phyloP scores from a whole-genome alignment of 2,329 filamentous ascomycete genomes.

The Purpureocillium lavendulum region DNA sequence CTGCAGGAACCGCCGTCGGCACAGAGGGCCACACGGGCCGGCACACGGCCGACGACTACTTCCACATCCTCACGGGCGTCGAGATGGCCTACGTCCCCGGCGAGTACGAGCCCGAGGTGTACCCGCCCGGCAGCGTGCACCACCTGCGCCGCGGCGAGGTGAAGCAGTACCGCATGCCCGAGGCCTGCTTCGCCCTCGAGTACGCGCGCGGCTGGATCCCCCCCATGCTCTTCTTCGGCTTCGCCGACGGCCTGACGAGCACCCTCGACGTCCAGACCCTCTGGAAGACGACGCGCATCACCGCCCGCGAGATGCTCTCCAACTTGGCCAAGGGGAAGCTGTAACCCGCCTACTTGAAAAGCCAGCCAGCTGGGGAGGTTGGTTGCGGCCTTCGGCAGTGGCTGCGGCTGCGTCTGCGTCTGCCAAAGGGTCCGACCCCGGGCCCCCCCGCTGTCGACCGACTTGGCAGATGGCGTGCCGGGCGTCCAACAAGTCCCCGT shows the following conservation, averaged over 20 bases:
- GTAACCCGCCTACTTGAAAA: too few species aligned
- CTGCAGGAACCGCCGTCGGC: slow-evolving; percentile 58
- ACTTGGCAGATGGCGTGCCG: too few species aligned
- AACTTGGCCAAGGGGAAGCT: slow-evolving; percentile 68
- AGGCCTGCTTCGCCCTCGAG: slow-evolving; percentile 71
- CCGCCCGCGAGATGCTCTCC: slow-evolving; percentile 64
- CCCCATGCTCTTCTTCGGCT: slow-evolving; percentile 85
- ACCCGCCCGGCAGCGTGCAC: slow-evolving; percentile 61
- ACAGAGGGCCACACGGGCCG: slow-evolving; percentile 84
- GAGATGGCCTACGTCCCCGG: slow-evolving; percentile 69
- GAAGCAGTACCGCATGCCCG: slow-evolving; percentile 79
- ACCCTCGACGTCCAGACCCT: slow-evolving; percentile 81
- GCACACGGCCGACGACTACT: slow-evolving; percentile 91
- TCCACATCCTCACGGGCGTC: slow-evolving; percentile 76
- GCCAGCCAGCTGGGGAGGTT: too few species aligned
- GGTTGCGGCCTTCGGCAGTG: too few species aligned
- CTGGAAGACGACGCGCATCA: slow-evolving; percentile 69
- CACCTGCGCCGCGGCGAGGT: slow-evolving; percentile 62
- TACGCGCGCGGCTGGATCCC: slow-evolving; percentile 87
- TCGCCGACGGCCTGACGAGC: slow-evolving; percentile 69
- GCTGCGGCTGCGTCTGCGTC: too few species aligned
- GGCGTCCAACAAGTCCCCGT: too few species aligned
- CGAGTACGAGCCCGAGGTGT: slow-evolving; percentile 59
- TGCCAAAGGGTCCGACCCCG: too few species aligned
- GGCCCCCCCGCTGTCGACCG: too few species aligned